Base-by-base conservation (phyloP, 345 rosid genomes). In the Nephelium lappaceum region DNA sequence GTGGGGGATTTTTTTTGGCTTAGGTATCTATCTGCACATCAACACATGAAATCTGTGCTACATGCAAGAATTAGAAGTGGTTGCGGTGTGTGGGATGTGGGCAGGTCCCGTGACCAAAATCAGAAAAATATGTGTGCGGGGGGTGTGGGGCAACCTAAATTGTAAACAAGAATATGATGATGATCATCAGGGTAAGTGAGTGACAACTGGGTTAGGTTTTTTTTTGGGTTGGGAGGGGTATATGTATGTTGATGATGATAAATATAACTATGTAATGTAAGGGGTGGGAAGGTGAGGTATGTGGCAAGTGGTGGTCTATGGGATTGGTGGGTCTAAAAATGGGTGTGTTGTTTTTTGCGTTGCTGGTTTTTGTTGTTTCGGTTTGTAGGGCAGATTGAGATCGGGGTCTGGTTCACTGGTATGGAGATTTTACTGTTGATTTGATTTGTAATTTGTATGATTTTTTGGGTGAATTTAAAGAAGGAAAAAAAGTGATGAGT, bases 21-120 rank as follows among this genome's bases (percentile, higher is more conserved):
- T 47, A 4, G 53, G 18, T 65, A 65, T 36, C 62, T 31, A 53
- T 15, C 14, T 36, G 45, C 41, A 36, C 61, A 31, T 58, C 49
- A 19, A 55, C 41, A 36, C 61, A 55, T 58, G 27, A 19, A 38
- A 23, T 53, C 43, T 72, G 64, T 60, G 64, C 21, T 21, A 60
- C 64, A 21, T 21, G 8, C 64, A 7, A 60, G 58, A 53, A 53
- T 31, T 53, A 53, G n/a, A 53, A 53, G 58, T 53, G 1, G 58
- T 53, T 18, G 58, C 16, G 58, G 36, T 31, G 58, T 15, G 63
- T 71, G 74, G 25, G 74, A 71, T 2, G 45, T 19, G 63, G 19
- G 74, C 62, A 53, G 36, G 74, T 31, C 45, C 78, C 82, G 78
- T 79, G 82, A 73, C 82, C 82, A 79, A 79, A 79, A 72, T 27